These are phyloP conservation scores for Mortierella sp. DNA, from an alignment of 371 early-diverging fungal species.

Conservation along the genomic window DNA sequence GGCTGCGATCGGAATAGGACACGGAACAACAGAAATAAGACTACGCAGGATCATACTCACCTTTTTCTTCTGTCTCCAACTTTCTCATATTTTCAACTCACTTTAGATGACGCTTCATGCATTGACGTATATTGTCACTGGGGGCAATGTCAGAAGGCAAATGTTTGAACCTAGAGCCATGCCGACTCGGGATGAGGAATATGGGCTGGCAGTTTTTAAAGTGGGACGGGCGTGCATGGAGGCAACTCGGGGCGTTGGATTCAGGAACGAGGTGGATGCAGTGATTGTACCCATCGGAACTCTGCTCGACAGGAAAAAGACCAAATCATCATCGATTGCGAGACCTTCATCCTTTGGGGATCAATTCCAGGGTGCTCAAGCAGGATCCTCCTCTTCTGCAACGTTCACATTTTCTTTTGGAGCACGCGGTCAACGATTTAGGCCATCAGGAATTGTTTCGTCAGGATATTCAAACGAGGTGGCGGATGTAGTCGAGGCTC, in stretches of 20 bases:
- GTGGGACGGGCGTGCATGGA: constrained; percentile 60
- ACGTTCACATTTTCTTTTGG: not conserved
- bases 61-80: not conserved
- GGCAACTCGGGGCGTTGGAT: constrained; percentile 53
- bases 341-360: not conserved
- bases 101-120: constrained; percentile 49
- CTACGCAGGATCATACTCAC: not conserved
- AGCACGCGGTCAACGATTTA: not conserved
- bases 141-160: constrained; percentile 56
- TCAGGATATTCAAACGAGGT: constrained; percentile 52
- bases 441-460: not conserved
- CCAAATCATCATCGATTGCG: not conserved
- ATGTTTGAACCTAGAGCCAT: constrained; percentile 57
- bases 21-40: not conserved
- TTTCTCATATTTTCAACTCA: not conserved
- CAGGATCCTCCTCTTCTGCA: not conserved
- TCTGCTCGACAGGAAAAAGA: constrained; percentile 35
- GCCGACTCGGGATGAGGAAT: constrained; percentile 54
- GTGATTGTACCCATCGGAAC: constrained; percentile 52
- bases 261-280: constrained; percentile 57
- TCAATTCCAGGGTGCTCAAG: constrained; percentile 13
- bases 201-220: constrained; percentile 58
- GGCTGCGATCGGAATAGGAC: not conserved
- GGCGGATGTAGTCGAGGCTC: constrained; percentile 40
- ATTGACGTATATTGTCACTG: constrained; percentile 52